phyloP scores from a whole-genome alignment of 1,284 basidiomycete species.

The Cutaneotrichosporon sp. region DNA sequence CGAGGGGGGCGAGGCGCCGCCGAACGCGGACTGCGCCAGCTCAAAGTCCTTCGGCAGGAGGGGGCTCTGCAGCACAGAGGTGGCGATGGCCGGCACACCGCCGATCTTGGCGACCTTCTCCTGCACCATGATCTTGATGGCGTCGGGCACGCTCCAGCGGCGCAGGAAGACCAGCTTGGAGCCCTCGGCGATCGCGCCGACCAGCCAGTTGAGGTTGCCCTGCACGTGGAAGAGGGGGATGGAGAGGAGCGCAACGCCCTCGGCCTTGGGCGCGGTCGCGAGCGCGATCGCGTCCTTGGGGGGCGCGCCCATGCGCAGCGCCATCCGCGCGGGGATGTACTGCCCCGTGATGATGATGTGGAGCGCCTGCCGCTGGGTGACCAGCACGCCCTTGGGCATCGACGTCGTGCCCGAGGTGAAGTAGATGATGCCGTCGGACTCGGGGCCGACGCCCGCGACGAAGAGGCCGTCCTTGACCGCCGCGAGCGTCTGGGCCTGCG shows the following conservation, averaged over 20 bases:
- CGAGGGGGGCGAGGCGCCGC: conserved; percentile 44
- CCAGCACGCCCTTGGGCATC: conserved; percentile 46
- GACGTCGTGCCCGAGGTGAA: conserved; percentile 45
- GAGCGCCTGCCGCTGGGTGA: conserved; percentile 45
- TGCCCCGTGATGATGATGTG: conserved; percentile 23
- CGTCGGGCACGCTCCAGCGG: conserved; percentile 39
- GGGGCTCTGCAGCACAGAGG: conserved; percentile 37
- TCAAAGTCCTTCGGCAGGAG: conserved; percentile 30
- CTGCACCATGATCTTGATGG: conserved; percentile 33
- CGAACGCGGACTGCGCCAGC: conserved; percentile 43
- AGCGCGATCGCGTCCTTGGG: conserved; percentile 15
- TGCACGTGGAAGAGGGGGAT: conserved; percentile 52
- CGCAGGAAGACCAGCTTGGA: conserved; percentile 43
- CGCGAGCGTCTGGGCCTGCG: neutral
- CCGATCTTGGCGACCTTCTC: conserved; percentile 45
- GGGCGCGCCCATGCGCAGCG: conserved; percentile 36
- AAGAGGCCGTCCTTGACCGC: conserved; percentile 17
- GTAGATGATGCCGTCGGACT: conserved; percentile 48
- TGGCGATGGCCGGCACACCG: conserved; percentile 47
- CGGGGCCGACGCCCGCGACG: conserved; percentile 30
- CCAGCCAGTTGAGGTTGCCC: conserved; percentile 44
- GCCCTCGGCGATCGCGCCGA: conserved; percentile 42
- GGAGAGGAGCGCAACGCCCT: conserved; percentile 31
- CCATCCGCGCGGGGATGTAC: conserved; percentile 30
- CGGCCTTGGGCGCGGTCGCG: conserved; percentile 16